Conservation (phyloP, 75 land plant species). For the Cryptomeria japonica region DNA sequence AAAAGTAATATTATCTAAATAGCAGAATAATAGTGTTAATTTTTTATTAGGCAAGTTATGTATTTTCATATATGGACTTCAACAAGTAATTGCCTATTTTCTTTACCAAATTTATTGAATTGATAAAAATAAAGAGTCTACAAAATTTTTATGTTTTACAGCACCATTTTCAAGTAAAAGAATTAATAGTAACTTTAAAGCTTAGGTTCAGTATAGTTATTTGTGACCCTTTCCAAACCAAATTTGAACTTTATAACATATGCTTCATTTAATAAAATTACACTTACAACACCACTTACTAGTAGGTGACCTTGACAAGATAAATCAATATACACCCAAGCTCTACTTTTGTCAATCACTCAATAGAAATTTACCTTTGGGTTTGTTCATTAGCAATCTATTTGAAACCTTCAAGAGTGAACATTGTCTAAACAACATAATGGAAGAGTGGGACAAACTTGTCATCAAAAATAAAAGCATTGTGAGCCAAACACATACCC, state of each 20-base stretch:
- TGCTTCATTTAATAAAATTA: not conserved
- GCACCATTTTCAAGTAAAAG: not conserved
- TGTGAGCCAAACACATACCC: no score
- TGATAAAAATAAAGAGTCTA: not conserved
- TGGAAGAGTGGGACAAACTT: no score
- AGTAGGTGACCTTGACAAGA: no score
- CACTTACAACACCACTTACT: no score
- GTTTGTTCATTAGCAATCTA: no score
- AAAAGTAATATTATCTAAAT: no score
- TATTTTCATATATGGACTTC: not conserved
- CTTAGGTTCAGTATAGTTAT: not conserved
- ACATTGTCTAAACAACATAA: no score
- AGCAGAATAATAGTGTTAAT: not conserved
- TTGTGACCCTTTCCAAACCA: not conserved
- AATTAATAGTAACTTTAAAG: not conserved
- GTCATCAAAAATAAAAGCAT: no score
- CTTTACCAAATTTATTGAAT: not conserved
- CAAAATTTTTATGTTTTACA: not conserved
- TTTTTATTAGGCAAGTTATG: not conserved
- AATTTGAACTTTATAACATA: not conserved
- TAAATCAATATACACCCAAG: no score
- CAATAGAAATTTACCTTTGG: no score
- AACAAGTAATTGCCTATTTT: not conserved
- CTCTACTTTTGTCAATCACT: no score
- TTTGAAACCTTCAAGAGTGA: no score